These are phyloP conservation scores for Fusarium sp. DNA, from an alignment of 2,329 filamentous ascomycete species.

Conservation along the genomic window DNA sequence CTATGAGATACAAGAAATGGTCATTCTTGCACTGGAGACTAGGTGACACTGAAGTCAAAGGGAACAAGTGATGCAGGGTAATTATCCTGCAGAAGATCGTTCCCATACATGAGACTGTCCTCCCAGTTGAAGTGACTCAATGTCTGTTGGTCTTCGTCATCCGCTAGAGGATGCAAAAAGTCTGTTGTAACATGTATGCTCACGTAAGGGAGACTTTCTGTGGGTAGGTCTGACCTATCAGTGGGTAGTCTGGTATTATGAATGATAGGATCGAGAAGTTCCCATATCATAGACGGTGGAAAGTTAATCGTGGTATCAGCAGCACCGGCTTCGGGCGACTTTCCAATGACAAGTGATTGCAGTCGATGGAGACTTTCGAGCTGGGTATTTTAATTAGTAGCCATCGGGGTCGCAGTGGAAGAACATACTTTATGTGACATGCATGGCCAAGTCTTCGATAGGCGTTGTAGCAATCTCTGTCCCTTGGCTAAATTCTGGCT, in stretches of 20 bases:
- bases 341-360: neutral
- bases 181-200: constrained; percentile 21
- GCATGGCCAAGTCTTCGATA: constrained; percentile 9
- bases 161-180: constrained; percentile 15
- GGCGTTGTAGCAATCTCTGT: neutral
- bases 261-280: constrained; percentile 8
- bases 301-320: constrained; percentile 8
- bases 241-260: neutral
- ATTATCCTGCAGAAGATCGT: neutral
- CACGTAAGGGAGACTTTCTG: neutral
- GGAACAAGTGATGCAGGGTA: constrained; percentile 8
- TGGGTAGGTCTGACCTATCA: rapidly evolving
- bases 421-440: neutral
- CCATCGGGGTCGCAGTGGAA: rapidly evolving
- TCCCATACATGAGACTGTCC: neutral
- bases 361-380: neutral
- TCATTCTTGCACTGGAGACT: neutral
- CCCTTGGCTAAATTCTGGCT: neutral
- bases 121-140: neutral
- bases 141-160: neutral
- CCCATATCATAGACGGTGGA: constrained; percentile 18
- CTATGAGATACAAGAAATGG: neutral
- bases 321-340: neutral
- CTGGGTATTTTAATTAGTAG: neutral
- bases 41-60: constrained; percentile 5